Conservation (phyloP, 2,329 filamentous ascomycete genomes). For the Colletotrichum tofieldiae region DNA sequence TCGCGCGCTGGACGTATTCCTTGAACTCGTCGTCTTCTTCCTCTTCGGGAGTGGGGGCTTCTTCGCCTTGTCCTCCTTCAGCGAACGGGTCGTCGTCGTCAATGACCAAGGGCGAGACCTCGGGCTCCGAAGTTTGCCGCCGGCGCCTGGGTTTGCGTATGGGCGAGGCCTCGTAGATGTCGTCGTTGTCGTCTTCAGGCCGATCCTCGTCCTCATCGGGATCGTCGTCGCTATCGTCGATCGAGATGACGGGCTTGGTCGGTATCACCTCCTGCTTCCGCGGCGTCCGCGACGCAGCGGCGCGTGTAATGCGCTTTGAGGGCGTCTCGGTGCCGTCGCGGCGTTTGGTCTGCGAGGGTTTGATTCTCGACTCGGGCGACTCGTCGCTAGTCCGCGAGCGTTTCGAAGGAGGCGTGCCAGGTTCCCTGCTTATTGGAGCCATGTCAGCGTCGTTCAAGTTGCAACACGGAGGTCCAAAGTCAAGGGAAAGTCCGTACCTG, state of each 20-base stretch:
- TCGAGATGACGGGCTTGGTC: conserved; percentile 42
- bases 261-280: conserved; percentile 34
- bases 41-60: conserved; percentile 33
- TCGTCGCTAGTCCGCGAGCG: conserved; percentile 49
- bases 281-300: conserved; percentile 38
- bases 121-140: conserved; percentile 22
- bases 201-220: conserved; percentile 24
- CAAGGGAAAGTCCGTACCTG: conserved; percentile 1
- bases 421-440: conserved; percentile 46
- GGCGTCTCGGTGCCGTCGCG: conserved; percentile 29
- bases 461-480: not conserved
- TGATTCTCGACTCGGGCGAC: conserved; percentile 34
- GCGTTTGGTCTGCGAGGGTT: conserved; percentile 21
- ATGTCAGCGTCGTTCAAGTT: conserved; percentile 40
- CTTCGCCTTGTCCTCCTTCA: conserved; percentile 31
- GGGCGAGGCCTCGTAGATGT: conserved; percentile 41
- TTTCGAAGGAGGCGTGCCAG: conserved; percentile 56
- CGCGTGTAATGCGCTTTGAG: conserved; percentile 32
- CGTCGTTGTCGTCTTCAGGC: conserved; percentile 23
- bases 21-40: conserved; percentile 60
- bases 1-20: conserved; percentile 62
- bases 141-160: conserved; percentile 26
- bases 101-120: conserved; percentile 43
- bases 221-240: conserved; percentile 46
- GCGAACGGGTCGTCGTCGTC: conserved; percentile 47